Base-by-base conservation (phyloP, 768 basidiomycete species). In the Galerina marginata region DNA sequence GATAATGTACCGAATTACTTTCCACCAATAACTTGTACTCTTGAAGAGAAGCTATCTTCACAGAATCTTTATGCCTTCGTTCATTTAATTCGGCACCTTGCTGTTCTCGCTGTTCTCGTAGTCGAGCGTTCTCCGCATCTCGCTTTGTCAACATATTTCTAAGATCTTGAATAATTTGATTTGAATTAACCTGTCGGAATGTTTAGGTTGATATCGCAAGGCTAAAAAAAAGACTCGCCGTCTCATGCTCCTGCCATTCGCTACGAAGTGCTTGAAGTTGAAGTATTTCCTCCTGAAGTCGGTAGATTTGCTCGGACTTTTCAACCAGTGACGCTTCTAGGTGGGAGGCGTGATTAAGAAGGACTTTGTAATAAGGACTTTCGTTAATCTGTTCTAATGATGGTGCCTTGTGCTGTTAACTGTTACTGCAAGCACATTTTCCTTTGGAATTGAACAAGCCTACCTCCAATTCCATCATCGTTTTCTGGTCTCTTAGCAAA, bases 81-180 rank as follows among this genome's bases (percentile, higher is more conserved):
- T 95, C 93, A 37, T 79, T 71, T 29, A 91, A 65, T 64, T 93
- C 92, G 3, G 86, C 84, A 7, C 72, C 69, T 46, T 79, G 79
- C 62, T 90, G 87, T 63, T 93, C 91, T 6, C 92, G 85, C 62
- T 86, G 81, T 53, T 89, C 89, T 20, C 92, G 86, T 16, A 93
- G 78, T 36, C 92, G 85, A 16, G 79, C 72, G 65, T 84, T 85
- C 54, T 93, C 91, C 2, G 77, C 74, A 63, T 92, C 89, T 38
- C 88, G 85, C 68, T 89, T 90, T 9, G 77, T 75, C 39, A 90
- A 71, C 70, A 85, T 79, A 1, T 72, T 69, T 65, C 84, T 87
- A 36, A 91, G 76, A 33, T 95, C 91, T 63, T 89, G 83, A n/a
- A 81, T 77, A 38, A 78, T 74, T 67, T 84, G 79, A 29, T 79